A percentile compares a stretch with the other conserved stretches of the same genome.
Conservation (phyloP, 2,329 filamentous ascomycete species). For the Venturia aucupariae region DNA sequence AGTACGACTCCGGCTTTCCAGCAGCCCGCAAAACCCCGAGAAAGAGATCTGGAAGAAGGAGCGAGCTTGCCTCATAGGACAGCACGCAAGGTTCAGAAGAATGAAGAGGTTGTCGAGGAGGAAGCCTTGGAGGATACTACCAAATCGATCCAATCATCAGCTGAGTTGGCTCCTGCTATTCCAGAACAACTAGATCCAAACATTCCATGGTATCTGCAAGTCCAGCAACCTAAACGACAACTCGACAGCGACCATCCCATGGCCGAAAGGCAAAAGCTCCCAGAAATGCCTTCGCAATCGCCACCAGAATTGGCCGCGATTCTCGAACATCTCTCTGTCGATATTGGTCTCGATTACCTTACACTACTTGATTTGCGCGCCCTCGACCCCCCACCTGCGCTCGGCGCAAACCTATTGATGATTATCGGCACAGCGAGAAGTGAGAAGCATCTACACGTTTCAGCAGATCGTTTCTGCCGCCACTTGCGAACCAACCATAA, state of each 20-base stretch:
- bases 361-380: conserved; percentile 71
- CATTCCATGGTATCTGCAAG: conserved; percentile 79
- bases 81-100: background rate
- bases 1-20: background rate
- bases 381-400: conserved; percentile 75
- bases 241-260: conserved; percentile 32
- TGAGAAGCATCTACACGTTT: conserved; percentile 86
- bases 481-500: conserved; percentile 70
- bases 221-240: conserved; percentile 29
- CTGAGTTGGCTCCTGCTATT: background rate
- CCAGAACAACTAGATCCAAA: background rate
- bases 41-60: background rate
- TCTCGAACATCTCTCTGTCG: conserved; percentile 68
- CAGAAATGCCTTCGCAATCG: conserved; percentile 56
- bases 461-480: conserved; percentile 78
- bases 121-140: background rate
- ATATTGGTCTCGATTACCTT: conserved; percentile 78
- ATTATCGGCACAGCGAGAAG: conserved; percentile 83
- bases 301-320: conserved; percentile 64
- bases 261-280: conserved; percentile 47
- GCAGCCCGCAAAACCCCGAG: background rate
- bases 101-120: background rate
- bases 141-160: background rate
- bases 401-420: conserved; percentile 88
- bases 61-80: background rate